Evolutionary conservation across 768 basidiomycete species (phyloP).

Genomic region (Lactifluus volemus): DNA sequence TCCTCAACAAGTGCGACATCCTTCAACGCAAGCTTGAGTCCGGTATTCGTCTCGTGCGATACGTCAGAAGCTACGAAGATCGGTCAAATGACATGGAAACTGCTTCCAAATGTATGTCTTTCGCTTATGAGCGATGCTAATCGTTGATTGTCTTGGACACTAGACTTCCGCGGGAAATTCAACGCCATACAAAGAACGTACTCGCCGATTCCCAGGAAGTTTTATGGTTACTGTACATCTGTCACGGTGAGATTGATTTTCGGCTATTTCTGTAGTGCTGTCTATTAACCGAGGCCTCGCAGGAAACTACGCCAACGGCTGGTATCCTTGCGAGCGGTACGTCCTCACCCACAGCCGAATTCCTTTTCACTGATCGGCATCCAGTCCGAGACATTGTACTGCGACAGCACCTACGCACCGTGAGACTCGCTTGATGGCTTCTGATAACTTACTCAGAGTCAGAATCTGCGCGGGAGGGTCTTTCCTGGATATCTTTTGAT

Average conservation of each 20-base stretch:
- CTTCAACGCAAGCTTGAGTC: constrained; percentile 54
- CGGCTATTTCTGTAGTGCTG: neutral
- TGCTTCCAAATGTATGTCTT: constrained; percentile 51
- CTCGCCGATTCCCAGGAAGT: constrained; percentile 64
- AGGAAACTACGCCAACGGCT: constrained; percentile 64
- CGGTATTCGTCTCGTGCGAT: constrained; percentile 55
- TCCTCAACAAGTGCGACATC: constrained; percentile 79
- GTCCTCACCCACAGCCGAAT: constrained; percentile 21
- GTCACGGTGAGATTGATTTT: constrained; percentile 44
- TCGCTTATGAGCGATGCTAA: neutral
- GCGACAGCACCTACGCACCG: constrained; percentile 17
- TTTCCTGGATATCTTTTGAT: neutral
- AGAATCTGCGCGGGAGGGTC: neutral
- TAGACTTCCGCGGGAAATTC: constrained; percentile 64
- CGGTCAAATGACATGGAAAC: constrained; percentile 62
- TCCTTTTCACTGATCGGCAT: constrained; percentile 4
- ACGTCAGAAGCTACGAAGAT: constrained; percentile 63
- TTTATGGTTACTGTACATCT: constrained; percentile 71
- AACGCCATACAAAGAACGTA: constrained; percentile 69
- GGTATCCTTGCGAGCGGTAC: constrained; percentile 71
- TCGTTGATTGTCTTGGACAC: neutral
- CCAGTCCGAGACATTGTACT: constrained; percentile 20
- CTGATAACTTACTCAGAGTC: neutral
- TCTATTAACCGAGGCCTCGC: neutral
- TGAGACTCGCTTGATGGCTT: constrained; percentile 12